These are phyloP conservation scores for Heliosperma pusillum DNA, from an alignment of 148 eudicot genomes.

Conservation along the genomic window DNA sequence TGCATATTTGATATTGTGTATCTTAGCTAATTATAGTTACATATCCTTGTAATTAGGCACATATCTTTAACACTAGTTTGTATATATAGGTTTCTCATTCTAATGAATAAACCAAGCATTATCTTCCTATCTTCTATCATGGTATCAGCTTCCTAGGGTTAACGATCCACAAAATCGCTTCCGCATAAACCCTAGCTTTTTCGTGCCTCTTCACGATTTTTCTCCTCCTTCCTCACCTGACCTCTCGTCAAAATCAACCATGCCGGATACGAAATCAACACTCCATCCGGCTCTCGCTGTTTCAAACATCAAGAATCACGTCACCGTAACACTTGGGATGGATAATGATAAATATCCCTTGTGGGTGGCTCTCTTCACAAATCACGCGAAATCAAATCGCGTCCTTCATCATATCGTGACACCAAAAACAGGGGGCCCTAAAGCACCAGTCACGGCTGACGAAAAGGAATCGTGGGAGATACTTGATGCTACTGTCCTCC, in stretches of 20 bases:
- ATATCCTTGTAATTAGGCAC: too few species aligned
- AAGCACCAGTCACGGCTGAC: slow-evolving; percentile 1
- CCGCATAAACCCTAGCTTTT: slow-evolving; percentile 8
- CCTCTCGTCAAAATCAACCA: slow-evolving; percentile 8
- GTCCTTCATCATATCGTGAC: slow-evolving; percentile 3
- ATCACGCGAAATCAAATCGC: slow-evolving; percentile 12
- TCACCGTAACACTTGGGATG: slow-evolving; percentile 12
- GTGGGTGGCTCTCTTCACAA: slow-evolving; percentile 15
- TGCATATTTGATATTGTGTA: too few species aligned
- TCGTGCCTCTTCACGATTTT: slow-evolving; percentile 5
- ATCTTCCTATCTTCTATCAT: too few species aligned
- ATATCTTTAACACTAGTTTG: too few species aligned
- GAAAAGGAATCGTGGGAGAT: slow-evolving; percentile 5
- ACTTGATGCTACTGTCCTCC: too few species aligned
- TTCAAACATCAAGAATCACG: slow-evolving; percentile 9
- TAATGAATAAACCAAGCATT: too few species aligned
- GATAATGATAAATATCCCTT: slow-evolving; percentile 12
- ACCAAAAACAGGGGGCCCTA: slow-evolving; percentile 4
- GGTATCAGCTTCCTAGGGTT: background rate
- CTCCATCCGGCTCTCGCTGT: too few species aligned
- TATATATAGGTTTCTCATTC: too few species aligned
- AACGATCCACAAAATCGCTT: slow-evolving; percentile 9
- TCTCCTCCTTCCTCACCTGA: background rate
- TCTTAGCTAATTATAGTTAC: too few species aligned
- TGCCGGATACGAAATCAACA: slow-evolving; percentile 9